Evolutionary conservation across 202 grass and related monocot species (phyloP).

Genomic region (Carex arenaria): DNA sequence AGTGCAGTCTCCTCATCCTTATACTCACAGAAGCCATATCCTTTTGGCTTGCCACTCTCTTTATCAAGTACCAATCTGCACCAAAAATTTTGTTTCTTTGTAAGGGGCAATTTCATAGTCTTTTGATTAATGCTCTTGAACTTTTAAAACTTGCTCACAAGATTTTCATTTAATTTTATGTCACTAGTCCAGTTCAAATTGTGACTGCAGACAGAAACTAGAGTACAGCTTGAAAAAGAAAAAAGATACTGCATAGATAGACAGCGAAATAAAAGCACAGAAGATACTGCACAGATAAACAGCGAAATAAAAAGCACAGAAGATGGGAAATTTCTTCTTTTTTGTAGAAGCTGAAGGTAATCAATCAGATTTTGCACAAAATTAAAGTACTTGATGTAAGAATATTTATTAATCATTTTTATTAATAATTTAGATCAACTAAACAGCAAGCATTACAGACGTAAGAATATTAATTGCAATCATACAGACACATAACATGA

Average conservation of each 20-base stretch:
- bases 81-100: conserved; percentile 10
- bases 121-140: not conserved
- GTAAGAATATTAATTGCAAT: not conserved
- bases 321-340: not conserved
- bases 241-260: not conserved
- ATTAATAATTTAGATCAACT: not conserved
- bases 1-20: conserved; percentile 99
- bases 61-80: conserved; percentile 94
- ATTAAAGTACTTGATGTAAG: not conserved
- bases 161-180: conserved; percentile 4
- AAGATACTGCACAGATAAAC: not conserved
- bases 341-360: not conserved
- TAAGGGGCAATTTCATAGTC: conserved; percentile 4
- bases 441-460: not conserved
- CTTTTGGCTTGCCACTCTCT: conserved; percentile 95
- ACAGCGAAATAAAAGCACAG: not conserved
- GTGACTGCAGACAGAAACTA: not conserved
- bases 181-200: not conserved
- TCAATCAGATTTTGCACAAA: not conserved
- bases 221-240: not conserved
- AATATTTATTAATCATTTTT: not conserved
- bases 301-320: not conserved
- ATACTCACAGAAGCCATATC: conserved; percentile 99
- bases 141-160: not conserved
- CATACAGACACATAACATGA: not conserved